These are phyloP conservation scores for barley (Hordeum vulgare) DNA, from an alignment of 176 grass and related monocot species.

Conservation along the genomic window MorexV3_pseudomolecules_assembly NC_058520.1:539602154-539602653, in stretches of 20 bases:
- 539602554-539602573: slow-evolving; percentile 8
- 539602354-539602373: neutral
- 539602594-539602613: slow-evolving; percentile 90
- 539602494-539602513: neutral
- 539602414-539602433: slow-evolving; percentile 20
- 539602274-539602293: slow-evolving; percentile 92
- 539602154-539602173: slow-evolving; percentile 88
- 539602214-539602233: neutral
- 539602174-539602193: slow-evolving; percentile 96
- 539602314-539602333: slow-evolving; percentile 96
- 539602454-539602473: slow-evolving; percentile 98
- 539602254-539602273: slow-evolving; percentile 17
- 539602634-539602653: neutral
- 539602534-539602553: neutral
- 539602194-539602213: slow-evolving; percentile 23
- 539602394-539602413: slow-evolving; percentile 5
- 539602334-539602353: slow-evolving; percentile 99
- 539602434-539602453: slow-evolving; percentile 93
- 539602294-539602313: slow-evolving; percentile 93
- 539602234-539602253: neutral
- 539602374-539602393: neutral
- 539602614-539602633: slow-evolving; percentile 96
- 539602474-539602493: slow-evolving; percentile 98
- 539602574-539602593: slow-evolving; percentile 74
- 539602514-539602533: slow-evolving; percentile 11